A percentile compares a stretch with the other conserved stretches of the same genome.
These are phyloP conservation scores for Schoenoplectus triqueter DNA, from an alignment of 202 grass and related monocot species.

Conservation along the genomic window DNA sequence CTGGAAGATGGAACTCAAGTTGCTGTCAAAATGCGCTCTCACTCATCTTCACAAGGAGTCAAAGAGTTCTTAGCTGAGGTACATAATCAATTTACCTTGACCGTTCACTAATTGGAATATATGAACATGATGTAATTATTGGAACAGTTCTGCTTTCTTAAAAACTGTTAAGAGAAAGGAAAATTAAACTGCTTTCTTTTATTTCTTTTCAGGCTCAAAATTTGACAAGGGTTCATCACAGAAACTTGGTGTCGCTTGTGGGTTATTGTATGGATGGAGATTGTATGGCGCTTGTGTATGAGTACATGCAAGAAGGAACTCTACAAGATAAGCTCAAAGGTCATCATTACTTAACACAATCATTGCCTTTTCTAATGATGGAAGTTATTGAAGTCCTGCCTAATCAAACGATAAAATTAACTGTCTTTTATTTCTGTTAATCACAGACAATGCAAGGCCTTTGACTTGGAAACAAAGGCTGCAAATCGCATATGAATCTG, in stretches of 20 bases:
- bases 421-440: not conserved
- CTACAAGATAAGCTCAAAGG: conserved; percentile 37
- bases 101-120: not conserved
- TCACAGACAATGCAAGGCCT: not conserved
- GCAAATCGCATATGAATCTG: conserved; percentile 45
- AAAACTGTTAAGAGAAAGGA: not conserved
- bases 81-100: not conserved
- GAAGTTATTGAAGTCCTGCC: not conserved
- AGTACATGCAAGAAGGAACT: conserved; percentile 45
- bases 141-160: not conserved
- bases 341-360: not conserved
- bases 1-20: conserved; percentile 60
- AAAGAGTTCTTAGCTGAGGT: conserved; percentile 72
- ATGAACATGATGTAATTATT: not conserved
- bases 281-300: conserved; percentile 37
- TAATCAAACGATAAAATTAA: not conserved
- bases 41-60: conserved; percentile 53
- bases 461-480: conserved; percentile 44
- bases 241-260: conserved; percentile 33
- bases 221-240: conserved; percentile 40
- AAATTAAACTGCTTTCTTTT: not conserved
- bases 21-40: conserved; percentile 62
- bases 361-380: not conserved
- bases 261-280: conserved; percentile 37
- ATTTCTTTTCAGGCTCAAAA: conserved; percentile 34